phyloP scores from a whole-genome alignment of 495 filamentous ascomycete species.

The Clavariopsis aquatica region DNA sequence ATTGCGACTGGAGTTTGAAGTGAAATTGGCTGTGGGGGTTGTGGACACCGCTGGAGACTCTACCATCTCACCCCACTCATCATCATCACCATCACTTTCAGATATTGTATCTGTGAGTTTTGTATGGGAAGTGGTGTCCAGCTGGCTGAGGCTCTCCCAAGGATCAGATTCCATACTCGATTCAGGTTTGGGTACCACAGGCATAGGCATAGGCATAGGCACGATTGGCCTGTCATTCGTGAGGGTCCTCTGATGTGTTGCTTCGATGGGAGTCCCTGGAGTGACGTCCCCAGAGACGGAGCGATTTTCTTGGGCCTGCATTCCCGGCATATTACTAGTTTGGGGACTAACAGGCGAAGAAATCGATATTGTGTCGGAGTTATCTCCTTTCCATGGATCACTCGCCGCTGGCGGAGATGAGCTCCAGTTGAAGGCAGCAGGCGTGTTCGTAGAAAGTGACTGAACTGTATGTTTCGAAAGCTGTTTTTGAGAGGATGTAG shows the following conservation, averaged over 20 bases:
- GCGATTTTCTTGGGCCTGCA: conserved; percentile 7
- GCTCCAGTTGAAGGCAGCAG: conserved; percentile 35
- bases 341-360: conserved; percentile 11
- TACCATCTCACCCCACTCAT: conserved; percentile 50
- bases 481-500: not conserved
- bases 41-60: conserved; percentile 37
- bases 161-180: conserved; percentile 1
- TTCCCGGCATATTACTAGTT: not conserved
- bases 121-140: conserved; percentile 12
- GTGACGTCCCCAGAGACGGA: conserved; percentile 12
- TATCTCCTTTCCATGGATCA: conserved; percentile 9
- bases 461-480: conserved; percentile 4
- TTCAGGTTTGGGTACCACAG: not conserved
- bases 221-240: conserved; percentile 1
- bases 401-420: conserved; percentile 10
- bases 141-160: conserved; percentile 13
- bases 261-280: not conserved
- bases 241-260: not conserved
- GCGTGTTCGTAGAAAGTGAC: conserved; percentile 12
- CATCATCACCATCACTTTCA: conserved; percentile 43
- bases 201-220: not conserved
- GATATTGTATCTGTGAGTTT: not conserved
- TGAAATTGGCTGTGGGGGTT: not conserved
- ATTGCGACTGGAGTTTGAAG: not conserved
- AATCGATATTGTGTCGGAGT: not conserved